Conservation (phyloP, 2,329 filamentous ascomycete species). For the Monosporascus sp. region DNA sequence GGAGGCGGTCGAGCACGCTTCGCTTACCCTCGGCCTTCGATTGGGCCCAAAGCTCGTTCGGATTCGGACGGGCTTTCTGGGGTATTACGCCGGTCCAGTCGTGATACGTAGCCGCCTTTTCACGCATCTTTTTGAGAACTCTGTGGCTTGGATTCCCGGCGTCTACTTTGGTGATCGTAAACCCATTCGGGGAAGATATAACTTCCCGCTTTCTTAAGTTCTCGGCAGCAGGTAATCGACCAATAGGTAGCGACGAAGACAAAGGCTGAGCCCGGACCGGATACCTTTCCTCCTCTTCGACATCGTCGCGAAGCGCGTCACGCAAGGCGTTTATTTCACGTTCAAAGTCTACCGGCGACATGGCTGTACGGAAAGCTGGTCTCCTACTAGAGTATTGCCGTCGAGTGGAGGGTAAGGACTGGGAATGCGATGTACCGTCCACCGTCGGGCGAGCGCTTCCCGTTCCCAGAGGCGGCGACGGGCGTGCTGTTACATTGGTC, state of each 20-base stretch:
- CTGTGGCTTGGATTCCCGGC: not conserved
- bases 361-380: not conserved
- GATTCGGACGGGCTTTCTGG: not conserved
- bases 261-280: too few relatives aligned
- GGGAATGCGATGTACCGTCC: constrained; percentile 1
- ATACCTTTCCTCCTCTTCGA: too few relatives aligned
- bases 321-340: too few relatives aligned
- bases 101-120: not conserved
- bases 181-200: not conserved
- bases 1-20: not conserved
- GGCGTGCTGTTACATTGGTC: constrained; percentile 3
- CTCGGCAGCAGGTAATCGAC: too few relatives aligned
- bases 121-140: not conserved
- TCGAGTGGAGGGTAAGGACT: not conserved
- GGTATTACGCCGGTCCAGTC: not conserved
- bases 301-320: too few relatives aligned
- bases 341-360: too few relatives aligned
- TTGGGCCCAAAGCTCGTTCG: not conserved
- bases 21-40: not conserved
- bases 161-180: not conserved
- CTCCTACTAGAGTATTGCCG: not conserved
- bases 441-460: constrained; percentile 12
- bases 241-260: too few relatives aligned
- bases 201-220: not conserved
- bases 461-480: constrained; percentile 5